A percentile compares a stretch with the other conserved stretches of the same genome.
Conservation (phyloP, 1,139 yeast species). For the Lizanozyma gosingica region DNA sequence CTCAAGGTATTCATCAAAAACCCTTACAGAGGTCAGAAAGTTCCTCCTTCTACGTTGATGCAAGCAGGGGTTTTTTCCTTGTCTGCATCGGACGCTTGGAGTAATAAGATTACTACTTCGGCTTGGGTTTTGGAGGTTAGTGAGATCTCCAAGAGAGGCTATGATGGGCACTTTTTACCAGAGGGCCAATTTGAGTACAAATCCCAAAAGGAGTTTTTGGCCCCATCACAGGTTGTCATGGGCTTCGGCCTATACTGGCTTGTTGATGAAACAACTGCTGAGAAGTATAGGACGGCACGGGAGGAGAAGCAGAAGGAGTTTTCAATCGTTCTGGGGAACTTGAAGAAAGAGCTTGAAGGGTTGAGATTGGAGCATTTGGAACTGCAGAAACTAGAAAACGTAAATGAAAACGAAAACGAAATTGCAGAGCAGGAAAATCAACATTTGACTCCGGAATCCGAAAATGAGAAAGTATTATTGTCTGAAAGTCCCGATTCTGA, state of each 20-base stretch:
- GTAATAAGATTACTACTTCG: slow-evolving; percentile 65
- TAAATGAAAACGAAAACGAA: slow-evolving; percentile 6
- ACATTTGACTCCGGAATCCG: no score
- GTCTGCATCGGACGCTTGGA: slow-evolving; percentile 88
- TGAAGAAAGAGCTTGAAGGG: slow-evolving; percentile 23
- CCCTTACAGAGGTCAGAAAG: slow-evolving; percentile 47
- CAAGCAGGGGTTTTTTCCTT: slow-evolving; percentile 87
- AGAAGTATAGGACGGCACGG: slow-evolving; percentile 29
- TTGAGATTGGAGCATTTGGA: slow-evolving; percentile 4
- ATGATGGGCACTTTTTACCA: slow-evolving; percentile 54
- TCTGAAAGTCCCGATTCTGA: slow-evolving; percentile 8
- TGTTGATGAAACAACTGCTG: slow-evolving; percentile 46
- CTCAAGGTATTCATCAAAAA: slow-evolving; percentile 74
- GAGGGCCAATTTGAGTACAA: slow-evolving; percentile 55
- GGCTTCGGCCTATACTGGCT: slow-evolving; percentile 81
- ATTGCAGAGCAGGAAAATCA: slow-evolving; percentile 6
- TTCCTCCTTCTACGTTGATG: slow-evolving; percentile 78
- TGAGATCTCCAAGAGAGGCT: slow-evolving; percentile 60
- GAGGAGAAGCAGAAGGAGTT: slow-evolving; percentile 19
- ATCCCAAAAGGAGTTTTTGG: slow-evolving; percentile 51
- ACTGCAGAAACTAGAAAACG: slow-evolving; percentile 6
- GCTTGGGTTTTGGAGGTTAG: slow-evolving; percentile 75
- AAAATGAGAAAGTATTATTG: slow-evolving; percentile 9
- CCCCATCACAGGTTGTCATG: slow-evolving; percentile 81
- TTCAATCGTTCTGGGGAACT: slow-evolving; percentile 13